These are phyloP conservation scores for Blastocladiella emersonii DNA, from an alignment of 371 early-diverging fungal genomes.

Conservation along the genomic window DNA sequence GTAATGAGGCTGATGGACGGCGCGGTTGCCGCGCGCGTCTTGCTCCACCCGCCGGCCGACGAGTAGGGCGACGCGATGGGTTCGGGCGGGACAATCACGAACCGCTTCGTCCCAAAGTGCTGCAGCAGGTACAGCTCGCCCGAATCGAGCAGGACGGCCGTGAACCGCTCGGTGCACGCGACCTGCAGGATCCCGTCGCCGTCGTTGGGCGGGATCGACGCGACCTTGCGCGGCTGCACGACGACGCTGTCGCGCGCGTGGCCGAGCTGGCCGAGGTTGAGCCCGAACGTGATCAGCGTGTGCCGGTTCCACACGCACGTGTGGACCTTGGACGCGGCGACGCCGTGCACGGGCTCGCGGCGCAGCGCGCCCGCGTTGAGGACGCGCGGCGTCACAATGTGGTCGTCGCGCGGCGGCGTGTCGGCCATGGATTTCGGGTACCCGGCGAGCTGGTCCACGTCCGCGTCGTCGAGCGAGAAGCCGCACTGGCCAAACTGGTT, in stretches of 20 bases:
- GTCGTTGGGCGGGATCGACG: neutral
- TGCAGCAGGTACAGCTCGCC: neutral
- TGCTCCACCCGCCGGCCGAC: neutral
- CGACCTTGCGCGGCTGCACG: slow-evolving; percentile 1
- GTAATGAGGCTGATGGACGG: neutral
- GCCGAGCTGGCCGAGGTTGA: slow-evolving; percentile 62
- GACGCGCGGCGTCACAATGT: slow-evolving; percentile 38
- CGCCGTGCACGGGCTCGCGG: slow-evolving; percentile 38
- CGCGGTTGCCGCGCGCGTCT: neutral
- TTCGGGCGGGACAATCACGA: neutral
- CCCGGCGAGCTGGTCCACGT: neutral
- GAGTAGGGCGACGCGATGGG: neutral
- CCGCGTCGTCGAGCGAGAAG: neutral
- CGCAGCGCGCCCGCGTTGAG: slow-evolving; percentile 36
- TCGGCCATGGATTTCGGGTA: neutral
- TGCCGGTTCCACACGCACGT: slow-evolving; percentile 41
- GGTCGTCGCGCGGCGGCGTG: slow-evolving; percentile 5
- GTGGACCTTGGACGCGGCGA: slow-evolving; percentile 55
- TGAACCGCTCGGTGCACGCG: neutral
- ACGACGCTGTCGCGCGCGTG: slow-evolving; percentile 1
- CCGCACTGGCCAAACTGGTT: slow-evolving; percentile 4
- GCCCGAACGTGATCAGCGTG: slow-evolving; percentile 56
- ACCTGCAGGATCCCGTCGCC: neutral
- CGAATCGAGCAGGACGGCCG: neutral
- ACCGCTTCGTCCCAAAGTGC: neutral